These are phyloP conservation scores for Globisporangium nodosum DNA, from an alignment of 352 stramenopile species.

Conservation along the genomic window DNA sequence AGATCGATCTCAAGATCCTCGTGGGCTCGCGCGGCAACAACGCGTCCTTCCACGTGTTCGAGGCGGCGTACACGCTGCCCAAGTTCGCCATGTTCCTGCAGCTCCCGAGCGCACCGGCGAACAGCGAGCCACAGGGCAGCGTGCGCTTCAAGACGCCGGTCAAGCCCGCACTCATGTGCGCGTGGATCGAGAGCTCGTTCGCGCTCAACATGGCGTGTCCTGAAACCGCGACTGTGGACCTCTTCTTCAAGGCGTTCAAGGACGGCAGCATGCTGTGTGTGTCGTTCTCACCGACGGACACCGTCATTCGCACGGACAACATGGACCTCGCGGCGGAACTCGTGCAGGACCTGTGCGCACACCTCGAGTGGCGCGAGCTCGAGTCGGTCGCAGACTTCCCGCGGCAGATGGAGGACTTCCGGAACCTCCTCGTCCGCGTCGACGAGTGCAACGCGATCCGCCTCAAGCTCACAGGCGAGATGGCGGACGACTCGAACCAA, in stretches of 20 bases:
- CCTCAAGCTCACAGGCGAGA: constrained; percentile 89
- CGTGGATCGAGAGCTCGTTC: constrained; percentile 71
- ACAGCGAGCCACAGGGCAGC: constrained; percentile 28
- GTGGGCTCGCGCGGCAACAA: constrained; percentile 80
- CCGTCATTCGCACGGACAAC: constrained; percentile 68
- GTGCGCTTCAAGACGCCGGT: constrained; percentile 71
- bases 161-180: constrained; percentile 66
- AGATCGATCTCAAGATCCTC: constrained; percentile 65
- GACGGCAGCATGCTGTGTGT: constrained; percentile 49
- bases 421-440: constrained; percentile 65
- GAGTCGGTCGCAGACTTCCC: constrained; percentile 85
- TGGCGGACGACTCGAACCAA: constrained; percentile 90
- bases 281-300: constrained; percentile 45
- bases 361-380: constrained; percentile 84
- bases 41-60: constrained; percentile 84
- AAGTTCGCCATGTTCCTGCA: constrained; percentile 85
- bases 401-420: constrained; percentile 82
- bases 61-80: constrained; percentile 64
- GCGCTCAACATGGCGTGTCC: constrained; percentile 30
- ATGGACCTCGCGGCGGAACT: constrained; percentile 86
- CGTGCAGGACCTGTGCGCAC: constrained; percentile 82
- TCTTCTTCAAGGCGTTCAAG: constrained; percentile 58
- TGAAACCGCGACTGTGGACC: constrained; percentile 32
- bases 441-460: constrained; percentile 87
- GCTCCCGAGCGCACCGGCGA: constrained; percentile 25